phyloP scores from a whole-genome alignment of 2,329 filamentous ascomycete genomes.

The Cercospora sp. region DNA sequence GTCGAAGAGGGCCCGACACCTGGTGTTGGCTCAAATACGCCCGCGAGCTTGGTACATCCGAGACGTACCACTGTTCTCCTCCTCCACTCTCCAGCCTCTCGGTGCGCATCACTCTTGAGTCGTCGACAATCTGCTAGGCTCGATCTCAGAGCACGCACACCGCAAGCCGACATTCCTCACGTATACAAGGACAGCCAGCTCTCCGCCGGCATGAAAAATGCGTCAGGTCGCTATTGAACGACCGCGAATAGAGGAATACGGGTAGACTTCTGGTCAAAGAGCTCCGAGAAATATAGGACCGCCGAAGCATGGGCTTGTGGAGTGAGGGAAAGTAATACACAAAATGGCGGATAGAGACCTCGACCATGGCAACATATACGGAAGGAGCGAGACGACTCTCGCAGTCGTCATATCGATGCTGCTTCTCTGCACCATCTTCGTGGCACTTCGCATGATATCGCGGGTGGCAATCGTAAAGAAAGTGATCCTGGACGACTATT shows the following conservation, averaged over 20 bases:
- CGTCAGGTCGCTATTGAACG: conserved; percentile 10
- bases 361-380: conserved; percentile 34
- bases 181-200: background rate
- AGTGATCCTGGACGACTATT: conserved; percentile 74
- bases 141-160: background rate
- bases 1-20: background rate
- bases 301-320: conserved; percentile 20
- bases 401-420: conserved; percentile 70
- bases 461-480: conserved; percentile 71
- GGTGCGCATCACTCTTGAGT: background rate
- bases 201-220: conserved; percentile 5
- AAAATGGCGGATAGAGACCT: conserved; percentile 26
- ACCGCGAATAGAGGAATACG: conserved; percentile 8
- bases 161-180: background rate
- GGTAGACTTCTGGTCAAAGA: conserved; percentile 6
- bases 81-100: background rate
- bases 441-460: conserved; percentile 71
- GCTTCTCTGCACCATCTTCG: conserved; percentile 70
- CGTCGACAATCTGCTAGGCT: background rate
- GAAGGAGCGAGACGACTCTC: conserved; percentile 55
- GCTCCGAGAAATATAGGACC: background rate
- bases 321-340: conserved; percentile 12
- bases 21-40: background rate
- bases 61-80: conserved; percentile 1
- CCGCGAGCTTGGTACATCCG: background rate